phyloP scores from a whole-genome alignment of 768 basidiomycete species.

The Lactifluus piperatus region DNA sequence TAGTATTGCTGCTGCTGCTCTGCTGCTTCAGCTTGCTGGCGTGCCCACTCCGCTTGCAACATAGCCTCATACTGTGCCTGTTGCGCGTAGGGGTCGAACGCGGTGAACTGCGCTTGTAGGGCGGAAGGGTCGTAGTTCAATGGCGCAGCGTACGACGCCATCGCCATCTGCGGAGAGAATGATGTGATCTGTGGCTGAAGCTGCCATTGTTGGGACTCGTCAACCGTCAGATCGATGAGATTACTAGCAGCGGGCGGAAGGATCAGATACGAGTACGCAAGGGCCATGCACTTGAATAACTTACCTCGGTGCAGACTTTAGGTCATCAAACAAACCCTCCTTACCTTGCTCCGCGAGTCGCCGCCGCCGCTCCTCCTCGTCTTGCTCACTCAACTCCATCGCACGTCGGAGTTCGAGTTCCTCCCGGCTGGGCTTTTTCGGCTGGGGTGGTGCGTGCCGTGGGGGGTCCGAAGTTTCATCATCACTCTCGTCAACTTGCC shows the following conservation, averaged over 20 bases:
- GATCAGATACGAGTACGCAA: background rate
- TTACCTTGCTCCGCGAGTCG: conserved; percentile 59
- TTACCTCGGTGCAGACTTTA: conserved; percentile 36
- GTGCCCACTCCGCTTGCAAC: conserved; percentile 62
- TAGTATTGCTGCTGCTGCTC: conserved; percentile 32
- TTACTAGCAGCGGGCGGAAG: conserved; percentile 4
- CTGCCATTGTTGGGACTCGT: conserved; percentile 19
- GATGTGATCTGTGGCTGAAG: conserved; percentile 22
- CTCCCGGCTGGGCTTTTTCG: conserved; percentile 32
- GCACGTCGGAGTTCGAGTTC: conserved; percentile 77
- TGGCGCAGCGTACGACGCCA: background rate
- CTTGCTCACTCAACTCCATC: conserved; percentile 82
- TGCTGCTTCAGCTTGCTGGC: conserved; percentile 47
- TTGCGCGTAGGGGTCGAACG: conserved; percentile 85
- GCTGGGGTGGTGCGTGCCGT: conserved; percentile 22
- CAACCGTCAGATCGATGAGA: conserved; percentile 14
- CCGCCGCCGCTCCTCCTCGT: conserved; percentile 66
- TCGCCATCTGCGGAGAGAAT: conserved; percentile 16
- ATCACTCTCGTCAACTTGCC: conserved; percentile 30
- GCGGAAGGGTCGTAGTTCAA: conserved; percentile 9
- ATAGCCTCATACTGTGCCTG: conserved; percentile 81
- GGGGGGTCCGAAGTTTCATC: conserved; percentile 24
- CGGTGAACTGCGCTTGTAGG: conserved; percentile 43
- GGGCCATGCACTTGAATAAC: conserved; percentile 36
- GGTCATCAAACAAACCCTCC: conserved; percentile 76